Conservation (phyloP, 2,329 filamentous ascomycete species). For the Venturia aucupariae region DNA sequence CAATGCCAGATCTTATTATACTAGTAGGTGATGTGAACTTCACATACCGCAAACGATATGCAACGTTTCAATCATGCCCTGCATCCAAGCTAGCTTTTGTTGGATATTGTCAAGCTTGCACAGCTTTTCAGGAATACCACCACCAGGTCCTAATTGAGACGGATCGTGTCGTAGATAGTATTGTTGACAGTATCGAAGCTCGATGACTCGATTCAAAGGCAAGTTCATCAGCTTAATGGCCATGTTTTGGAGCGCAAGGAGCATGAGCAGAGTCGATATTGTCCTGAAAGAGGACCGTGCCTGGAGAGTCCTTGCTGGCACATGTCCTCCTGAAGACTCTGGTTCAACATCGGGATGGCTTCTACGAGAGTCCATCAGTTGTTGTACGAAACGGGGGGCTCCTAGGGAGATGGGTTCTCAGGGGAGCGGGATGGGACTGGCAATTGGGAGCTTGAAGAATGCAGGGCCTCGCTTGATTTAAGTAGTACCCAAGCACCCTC, state of each 20-base stretch:
- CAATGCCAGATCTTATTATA: neutral
- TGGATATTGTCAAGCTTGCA: constrained; percentile 48
- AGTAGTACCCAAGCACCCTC: too few relatives aligned
- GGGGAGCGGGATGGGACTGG: too few relatives aligned
- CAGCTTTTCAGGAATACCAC: constrained; percentile 39
- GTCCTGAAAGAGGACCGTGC: neutral
- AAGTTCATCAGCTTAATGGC: constrained; percentile 27
- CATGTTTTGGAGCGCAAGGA: constrained; percentile 27
- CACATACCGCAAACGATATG: constrained; percentile 27
- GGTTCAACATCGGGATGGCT: neutral
- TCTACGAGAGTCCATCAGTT: neutral
- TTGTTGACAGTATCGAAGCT: constrained; percentile 36
- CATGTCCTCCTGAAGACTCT: neutral
- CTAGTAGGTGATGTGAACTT: neutral
- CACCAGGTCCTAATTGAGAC: constrained; percentile 25
- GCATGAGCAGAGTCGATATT: constrained; percentile 17
- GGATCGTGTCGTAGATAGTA: constrained; percentile 39
- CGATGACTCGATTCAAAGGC: constrained; percentile 29
- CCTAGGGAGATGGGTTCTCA: too few relatives aligned
- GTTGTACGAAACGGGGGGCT: neutral
- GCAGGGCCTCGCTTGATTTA: too few relatives aligned
- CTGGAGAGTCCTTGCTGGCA: neutral
- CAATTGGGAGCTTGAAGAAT: too few relatives aligned
- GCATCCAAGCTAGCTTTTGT: constrained; percentile 42
- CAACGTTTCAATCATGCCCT: constrained; percentile 36